A percentile compares a stretch with the other conserved stretches of the same genome.
Conservation (phyloP, 2,329 filamentous ascomycete species). For the Trichoderma harzianum region DNA sequence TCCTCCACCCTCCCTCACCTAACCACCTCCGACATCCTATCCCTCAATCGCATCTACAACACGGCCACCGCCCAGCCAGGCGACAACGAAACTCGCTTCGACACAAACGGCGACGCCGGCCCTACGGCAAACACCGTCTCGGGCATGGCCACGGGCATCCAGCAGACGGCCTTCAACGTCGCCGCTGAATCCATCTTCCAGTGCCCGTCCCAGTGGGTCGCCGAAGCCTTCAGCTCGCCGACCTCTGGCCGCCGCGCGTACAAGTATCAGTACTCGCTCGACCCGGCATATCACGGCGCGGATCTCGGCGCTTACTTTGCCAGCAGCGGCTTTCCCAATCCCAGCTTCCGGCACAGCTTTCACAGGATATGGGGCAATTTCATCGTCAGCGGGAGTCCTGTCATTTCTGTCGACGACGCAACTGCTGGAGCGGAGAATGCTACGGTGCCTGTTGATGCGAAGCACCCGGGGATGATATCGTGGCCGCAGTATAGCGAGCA, state of each 20-base stretch:
- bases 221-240: constrained; percentile 41
- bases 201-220: constrained; percentile 56
- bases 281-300: constrained; percentile 37
- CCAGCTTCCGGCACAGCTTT: constrained; percentile 35
- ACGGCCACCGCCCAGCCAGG: constrained; percentile 24
- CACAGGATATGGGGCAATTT: constrained; percentile 47
- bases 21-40: constrained; percentile 29
- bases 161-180: constrained; percentile 52
- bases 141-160: constrained; percentile 48
- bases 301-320: constrained; percentile 38
- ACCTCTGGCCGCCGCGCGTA: constrained; percentile 33
- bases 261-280: constrained; percentile 49
- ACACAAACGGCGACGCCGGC: constrained; percentile 36
- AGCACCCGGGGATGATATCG: constrained; percentile 17
- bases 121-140: constrained; percentile 50
- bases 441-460: constrained; percentile 30
- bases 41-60: constrained; percentile 32
- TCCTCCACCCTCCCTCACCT: constrained; percentile 34
- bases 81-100: constrained; percentile 29
- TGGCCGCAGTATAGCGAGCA: constrained; percentile 37
- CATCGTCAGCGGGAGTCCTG: constrained; percentile 39
- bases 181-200: constrained; percentile 54
- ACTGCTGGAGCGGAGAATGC: constrained; percentile 29
- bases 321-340: constrained; percentile 26
- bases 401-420: constrained; percentile 29